These are phyloP conservation scores for Diversispora epigaea DNA, from an alignment of 192 early-diverging fungal species.

Conservation along the genomic window DNA sequence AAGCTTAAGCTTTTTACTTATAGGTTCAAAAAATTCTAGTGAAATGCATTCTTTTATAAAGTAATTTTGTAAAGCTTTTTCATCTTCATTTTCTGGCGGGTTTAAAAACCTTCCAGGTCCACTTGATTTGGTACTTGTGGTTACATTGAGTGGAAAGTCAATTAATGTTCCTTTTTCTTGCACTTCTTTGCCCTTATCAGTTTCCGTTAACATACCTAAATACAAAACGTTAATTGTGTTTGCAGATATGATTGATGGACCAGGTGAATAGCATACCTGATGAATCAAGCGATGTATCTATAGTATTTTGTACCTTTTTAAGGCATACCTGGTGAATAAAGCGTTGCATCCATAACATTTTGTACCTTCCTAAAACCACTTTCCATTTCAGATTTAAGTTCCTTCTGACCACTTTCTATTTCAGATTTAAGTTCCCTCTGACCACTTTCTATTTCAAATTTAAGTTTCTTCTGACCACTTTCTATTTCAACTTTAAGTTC, in stretches of 20 bases:
- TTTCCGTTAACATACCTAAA: slow-evolving; percentile 2
- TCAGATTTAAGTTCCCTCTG: too few species aligned
- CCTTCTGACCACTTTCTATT: too few species aligned
- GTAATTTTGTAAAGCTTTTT: slow-evolving; percentile 8
- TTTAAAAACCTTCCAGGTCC: not conserved
- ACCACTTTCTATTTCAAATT: too few species aligned
- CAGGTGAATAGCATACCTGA: slow-evolving; percentile 15
- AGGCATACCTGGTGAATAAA: too few species aligned
- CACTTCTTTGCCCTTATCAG: slow-evolving; percentile 13
- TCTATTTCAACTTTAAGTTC: too few species aligned
- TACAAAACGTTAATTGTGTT: not conserved
- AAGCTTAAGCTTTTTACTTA: too few species aligned
- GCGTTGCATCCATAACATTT: too few species aligned
- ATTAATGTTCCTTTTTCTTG: not conserved
- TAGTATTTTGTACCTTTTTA: not conserved
- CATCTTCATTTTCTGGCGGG: not conserved
- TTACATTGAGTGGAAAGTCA: not conserved
- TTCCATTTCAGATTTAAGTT: too few species aligned
- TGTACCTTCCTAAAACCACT: too few species aligned
- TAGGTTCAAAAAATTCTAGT: not conserved
- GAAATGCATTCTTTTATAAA: not conserved
- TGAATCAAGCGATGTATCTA: not conserved
- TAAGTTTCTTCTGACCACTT: too few species aligned
- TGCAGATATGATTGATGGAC: slow-evolving; percentile 11
- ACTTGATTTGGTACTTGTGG: not conserved